phyloP scores from a whole-genome alignment of 768 basidiomycete genomes.

The Kwoniella bestiolae region DNA sequence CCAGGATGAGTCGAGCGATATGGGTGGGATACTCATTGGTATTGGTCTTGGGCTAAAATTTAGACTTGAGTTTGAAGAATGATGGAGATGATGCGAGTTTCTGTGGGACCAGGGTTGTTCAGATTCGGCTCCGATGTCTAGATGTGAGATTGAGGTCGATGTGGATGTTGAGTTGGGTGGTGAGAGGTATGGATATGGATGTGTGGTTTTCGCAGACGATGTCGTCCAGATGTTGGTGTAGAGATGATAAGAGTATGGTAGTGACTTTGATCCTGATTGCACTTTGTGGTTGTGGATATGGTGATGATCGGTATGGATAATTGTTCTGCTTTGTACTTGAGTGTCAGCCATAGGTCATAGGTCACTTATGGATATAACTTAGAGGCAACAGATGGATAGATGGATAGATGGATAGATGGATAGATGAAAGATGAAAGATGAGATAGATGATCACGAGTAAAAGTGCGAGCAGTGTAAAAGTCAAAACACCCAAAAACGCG shows the following conservation, averaged over 20 bases:
- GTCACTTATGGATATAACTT: neutral
- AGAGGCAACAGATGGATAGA: neutral
- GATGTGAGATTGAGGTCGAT: neutral
- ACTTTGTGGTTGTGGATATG: too few species aligned
- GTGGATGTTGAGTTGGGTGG: neutral
- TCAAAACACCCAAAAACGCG: neutral
- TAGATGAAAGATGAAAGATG: neutral
- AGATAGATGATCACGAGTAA: neutral
- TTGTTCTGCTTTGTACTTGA: neutral
- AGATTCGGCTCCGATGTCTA: neutral
- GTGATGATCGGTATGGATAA: neutral
- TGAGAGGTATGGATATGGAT: neutral
- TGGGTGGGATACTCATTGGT: neutral
- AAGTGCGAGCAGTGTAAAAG: neutral
- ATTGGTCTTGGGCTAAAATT: neutral
- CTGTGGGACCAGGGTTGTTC: neutral
- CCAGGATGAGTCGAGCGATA: conserved; percentile 3
- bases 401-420: neutral
- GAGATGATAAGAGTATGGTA: neutral
- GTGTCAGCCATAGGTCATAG: neutral
- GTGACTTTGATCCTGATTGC: too few species aligned
- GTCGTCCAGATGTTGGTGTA: neutral
- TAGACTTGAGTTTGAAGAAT: neutral
- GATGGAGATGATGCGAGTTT: neutral
- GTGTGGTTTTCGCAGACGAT: too few species aligned